phyloP scores from a whole-genome alignment of 768 basidiomycete genomes.

The Amanita pallidorosea region DNA sequence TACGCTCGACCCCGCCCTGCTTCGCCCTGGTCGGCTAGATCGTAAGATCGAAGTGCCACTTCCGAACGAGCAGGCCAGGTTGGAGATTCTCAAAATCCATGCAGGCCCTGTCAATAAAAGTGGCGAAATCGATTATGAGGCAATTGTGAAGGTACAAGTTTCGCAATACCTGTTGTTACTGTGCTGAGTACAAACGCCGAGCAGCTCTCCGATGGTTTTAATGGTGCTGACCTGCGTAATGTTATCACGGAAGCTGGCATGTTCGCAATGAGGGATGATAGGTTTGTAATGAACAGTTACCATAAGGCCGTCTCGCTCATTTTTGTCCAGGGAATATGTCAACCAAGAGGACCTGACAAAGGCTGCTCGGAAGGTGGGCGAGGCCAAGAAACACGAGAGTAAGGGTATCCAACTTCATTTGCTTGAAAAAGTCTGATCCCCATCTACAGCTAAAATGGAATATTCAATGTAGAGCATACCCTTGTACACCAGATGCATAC shows the following conservation, averaged over 20 bases:
- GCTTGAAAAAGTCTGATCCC: neutral
- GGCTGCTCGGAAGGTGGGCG: slow-evolving; percentile 89
- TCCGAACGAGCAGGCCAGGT: slow-evolving; percentile 91
- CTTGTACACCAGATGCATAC: slow-evolving; percentile 10
- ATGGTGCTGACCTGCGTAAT: slow-evolving; percentile 94
- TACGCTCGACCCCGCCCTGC: slow-evolving; percentile 91
- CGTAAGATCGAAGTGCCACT: slow-evolving; percentile 97
- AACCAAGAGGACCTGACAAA: slow-evolving; percentile 95
- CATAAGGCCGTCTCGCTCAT: slow-evolving; percentile 2
- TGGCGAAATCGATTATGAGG: slow-evolving; percentile 95
- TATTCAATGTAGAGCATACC: slow-evolving; percentile 27
- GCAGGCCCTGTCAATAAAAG: slow-evolving; percentile 88
- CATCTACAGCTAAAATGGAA: slow-evolving; percentile 41
- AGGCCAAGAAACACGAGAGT: slow-evolving; percentile 98
- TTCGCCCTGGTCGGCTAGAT: slow-evolving; percentile 93
- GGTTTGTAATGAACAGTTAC: slow-evolving; percentile 31
- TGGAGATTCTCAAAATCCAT: slow-evolving; percentile 98
- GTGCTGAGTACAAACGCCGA: neutral
- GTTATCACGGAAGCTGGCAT: slow-evolving; percentile 94
- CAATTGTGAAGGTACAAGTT: slow-evolving; percentile 77
- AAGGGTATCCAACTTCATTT: slow-evolving; percentile 21
- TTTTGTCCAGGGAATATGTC: slow-evolving; percentile 53
- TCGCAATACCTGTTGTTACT: neutral
- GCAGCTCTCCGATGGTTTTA: slow-evolving; percentile 83
- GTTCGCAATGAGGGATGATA: slow-evolving; percentile 96